Evolutionary conservation across 345 rosid genomes (phyloP).

Genomic region (Cochlearia excelsa): DNA sequence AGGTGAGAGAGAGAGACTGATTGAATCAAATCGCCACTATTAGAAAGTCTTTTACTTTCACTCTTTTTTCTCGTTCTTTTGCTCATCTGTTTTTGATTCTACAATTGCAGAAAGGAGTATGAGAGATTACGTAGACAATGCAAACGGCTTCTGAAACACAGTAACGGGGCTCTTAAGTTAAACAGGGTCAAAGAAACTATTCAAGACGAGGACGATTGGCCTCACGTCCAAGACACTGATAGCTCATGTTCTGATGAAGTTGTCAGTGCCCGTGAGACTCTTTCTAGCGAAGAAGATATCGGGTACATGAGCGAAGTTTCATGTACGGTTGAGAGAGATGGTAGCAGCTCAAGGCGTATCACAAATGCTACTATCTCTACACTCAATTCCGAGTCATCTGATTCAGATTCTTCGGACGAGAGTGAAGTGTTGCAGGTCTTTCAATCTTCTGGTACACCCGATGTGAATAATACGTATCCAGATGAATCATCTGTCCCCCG

Average conservation of each 20-base stretch:
- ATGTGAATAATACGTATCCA: constrained; percentile 40
- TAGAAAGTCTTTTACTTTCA: not conserved
- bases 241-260: constrained; percentile 73
- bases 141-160: constrained; percentile 46
- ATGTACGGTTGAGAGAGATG: constrained; percentile 53
- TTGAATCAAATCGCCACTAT: constrained; percentile 5
- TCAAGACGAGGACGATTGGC: constrained; percentile 36
- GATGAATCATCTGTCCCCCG: constrained; percentile 37
- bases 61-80: not conserved
- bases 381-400: constrained; percentile 76
- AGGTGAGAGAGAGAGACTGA: constrained; percentile 48
- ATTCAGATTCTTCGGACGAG: constrained; percentile 76
- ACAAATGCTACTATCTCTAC: constrained; percentile 50
- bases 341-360: constrained; percentile 47
- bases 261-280: constrained; percentile 77
- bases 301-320: constrained; percentile 60
- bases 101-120: constrained; percentile 72
- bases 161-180: constrained; percentile 39
- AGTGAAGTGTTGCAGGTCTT: constrained; percentile 54
- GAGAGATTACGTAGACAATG: constrained; percentile 83
- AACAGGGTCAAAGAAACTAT: constrained; percentile 36
- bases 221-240: constrained; percentile 49
- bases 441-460: constrained; percentile 43
- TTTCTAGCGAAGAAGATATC: constrained; percentile 60
- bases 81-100: constrained; percentile 22